phyloP scores from a whole-genome alignment of 2,329 filamentous ascomycete genomes.

The Talaromyces sp. region DNA sequence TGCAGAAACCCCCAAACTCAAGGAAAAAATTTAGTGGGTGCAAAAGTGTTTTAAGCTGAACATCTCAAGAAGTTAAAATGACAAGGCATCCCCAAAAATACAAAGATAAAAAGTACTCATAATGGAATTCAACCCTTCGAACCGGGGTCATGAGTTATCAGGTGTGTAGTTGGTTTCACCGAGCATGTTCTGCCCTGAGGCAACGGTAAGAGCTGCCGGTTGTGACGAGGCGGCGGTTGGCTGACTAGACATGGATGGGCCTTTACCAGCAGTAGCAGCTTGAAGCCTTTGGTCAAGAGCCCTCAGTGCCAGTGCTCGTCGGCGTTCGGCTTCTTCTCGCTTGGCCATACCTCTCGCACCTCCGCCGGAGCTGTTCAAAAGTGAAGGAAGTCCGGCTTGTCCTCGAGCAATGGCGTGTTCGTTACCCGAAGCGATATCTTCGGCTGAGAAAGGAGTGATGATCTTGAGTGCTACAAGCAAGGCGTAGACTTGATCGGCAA shows the following conservation, averaged over 20 bases:
- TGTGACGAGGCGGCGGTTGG: constrained; percentile 32
- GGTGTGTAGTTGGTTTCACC: constrained; percentile 67
- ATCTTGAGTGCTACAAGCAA: constrained; percentile 69
- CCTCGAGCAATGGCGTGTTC: constrained; percentile 63
- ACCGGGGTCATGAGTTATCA: constrained; percentile 44
- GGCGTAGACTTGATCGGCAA: constrained; percentile 71
- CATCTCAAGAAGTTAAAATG: background rate
- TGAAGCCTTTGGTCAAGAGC: constrained; percentile 88
- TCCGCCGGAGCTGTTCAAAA: constrained; percentile 47
- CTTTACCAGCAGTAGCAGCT: constrained; percentile 62
- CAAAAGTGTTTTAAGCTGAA: background rate
- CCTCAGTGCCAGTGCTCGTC: constrained; percentile 81
- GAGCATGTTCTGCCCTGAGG: constrained; percentile 54
- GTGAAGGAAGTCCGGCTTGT: constrained; percentile 55
- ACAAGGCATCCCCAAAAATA: background rate
- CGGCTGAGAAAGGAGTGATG: constrained; percentile 78
- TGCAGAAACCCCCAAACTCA: background rate
- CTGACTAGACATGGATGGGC: constrained; percentile 24
- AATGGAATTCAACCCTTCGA: background rate
- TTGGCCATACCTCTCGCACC: constrained; percentile 54
- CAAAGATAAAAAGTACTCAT: background rate
- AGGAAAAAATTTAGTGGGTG: background rate
- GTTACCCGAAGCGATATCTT: constrained; percentile 69
- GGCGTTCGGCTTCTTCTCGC: constrained; percentile 84
- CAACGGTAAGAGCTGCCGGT: constrained; percentile 50